A percentile compares a stretch with the other conserved stretches of the same genome.
Evolutionary conservation across 1,284 basidiomycete species (phyloP).

Genomic region (Neonothopanus nambi): DNA sequence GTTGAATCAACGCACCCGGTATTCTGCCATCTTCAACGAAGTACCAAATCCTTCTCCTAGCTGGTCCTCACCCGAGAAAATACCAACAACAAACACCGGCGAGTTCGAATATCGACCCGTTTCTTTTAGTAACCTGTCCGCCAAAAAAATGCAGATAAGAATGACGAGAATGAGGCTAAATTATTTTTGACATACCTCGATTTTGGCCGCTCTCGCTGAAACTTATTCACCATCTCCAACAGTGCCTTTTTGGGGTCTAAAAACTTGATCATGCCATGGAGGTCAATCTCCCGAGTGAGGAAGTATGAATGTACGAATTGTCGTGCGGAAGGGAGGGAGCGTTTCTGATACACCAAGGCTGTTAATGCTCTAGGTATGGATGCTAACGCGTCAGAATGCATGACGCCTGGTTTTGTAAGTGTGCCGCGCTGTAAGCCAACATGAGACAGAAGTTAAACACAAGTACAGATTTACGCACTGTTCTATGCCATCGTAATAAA

Average conservation of each 20-base stretch:
- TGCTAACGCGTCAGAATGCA: constrained; percentile 72
- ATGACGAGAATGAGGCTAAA: not conserved
- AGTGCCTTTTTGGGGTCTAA: constrained; percentile 82
- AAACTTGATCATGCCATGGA: constrained; percentile 88
- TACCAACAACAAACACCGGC: constrained; percentile 91
- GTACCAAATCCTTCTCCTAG: constrained; percentile 95
- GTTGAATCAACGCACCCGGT: constrained; percentile 58
- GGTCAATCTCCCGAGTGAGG: constrained; percentile 79
- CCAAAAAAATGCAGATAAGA: constrained; percentile 12
- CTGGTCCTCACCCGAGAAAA: constrained; percentile 87
- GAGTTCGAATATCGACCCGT: constrained; percentile 88
- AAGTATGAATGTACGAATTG: constrained; percentile 87
- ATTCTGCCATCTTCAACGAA: constrained; percentile 94
- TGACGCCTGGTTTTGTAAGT: constrained; percentile 47
- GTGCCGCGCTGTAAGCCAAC: constrained; percentile 44
- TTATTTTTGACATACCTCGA: constrained; percentile 55
- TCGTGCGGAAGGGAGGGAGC: constrained; percentile 77
- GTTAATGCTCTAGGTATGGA: constrained; percentile 75
- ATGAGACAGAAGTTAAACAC: constrained; percentile 13
- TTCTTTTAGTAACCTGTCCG: constrained; percentile 80
- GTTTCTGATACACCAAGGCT: constrained; percentile 78
- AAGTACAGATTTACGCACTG: constrained; percentile 40
- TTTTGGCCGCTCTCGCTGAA: constrained; percentile 71
- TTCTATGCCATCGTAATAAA: constrained; percentile 71
- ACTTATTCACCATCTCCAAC: constrained; percentile 75